Base-by-base conservation (phyloP, 441 rosid species). In the Mallotus japonicus region DNA sequence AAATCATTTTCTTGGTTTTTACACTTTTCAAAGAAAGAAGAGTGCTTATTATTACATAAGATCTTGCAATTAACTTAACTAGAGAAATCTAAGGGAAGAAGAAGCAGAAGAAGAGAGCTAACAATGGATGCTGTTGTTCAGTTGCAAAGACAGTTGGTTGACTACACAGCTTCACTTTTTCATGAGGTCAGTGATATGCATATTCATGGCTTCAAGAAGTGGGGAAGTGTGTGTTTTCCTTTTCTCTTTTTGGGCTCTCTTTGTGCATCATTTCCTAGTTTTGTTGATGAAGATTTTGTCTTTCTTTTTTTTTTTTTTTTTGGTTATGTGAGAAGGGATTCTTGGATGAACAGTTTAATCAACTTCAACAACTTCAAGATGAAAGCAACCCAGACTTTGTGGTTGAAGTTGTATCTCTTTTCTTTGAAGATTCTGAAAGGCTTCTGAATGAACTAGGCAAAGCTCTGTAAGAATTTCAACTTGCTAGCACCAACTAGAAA, bases 371-470 rank as follows among this genome's bases (percentile, higher is more conserved):
- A 47, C 85, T 89, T 65, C 89, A 86, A 83, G 94, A 89, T 78
- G 90, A 87, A 82, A 86, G 80, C 83, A 89, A 85, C 83, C 94
- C 94, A 34, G 85, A 87, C 75, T 87, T 89, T 78, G 92, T 87
- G 20, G 87, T 75, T 49, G 94, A 89, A 82, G 92, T 87, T 32
- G 90, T 86, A 49, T 76, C 89, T 20, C 88, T 87, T 71, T 89
- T 86, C 88, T 89, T 87, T 79, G 69, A 82, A 62, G 94, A 87
- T 65, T 80, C 90, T 57, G 86, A 89, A 54, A 85, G 89, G 79
- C 90, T 83, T 65, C 85, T 89, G 22, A 79, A 82, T 69, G 89
- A 89, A 74, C 81, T 89, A 24, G 80, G 90, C 70, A 77, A 66
- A 51, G 75, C 83, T 70, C 76, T 89, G 94, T 89, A 61, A 81